Evolutionary conservation across 371 early-diverging fungal species (phyloP), one percentile per base, ranked within the genome.

Genomic region (Parasitella parasitica): DNA sequence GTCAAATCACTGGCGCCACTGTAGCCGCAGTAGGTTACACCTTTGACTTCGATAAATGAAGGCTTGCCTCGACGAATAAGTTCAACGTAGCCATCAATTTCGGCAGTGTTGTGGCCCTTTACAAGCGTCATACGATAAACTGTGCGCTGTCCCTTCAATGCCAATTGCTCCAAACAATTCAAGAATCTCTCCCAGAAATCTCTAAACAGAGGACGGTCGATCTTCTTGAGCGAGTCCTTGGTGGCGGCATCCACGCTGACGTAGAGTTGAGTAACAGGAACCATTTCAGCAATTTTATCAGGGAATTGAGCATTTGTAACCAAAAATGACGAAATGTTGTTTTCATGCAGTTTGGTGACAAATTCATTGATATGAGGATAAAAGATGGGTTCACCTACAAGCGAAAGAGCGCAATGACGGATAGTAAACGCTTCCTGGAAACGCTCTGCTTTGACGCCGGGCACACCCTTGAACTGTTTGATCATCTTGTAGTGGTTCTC

Each of bases 271-370:
- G 93, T 93, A 30, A 90, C 84, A 15, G 89, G 90, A 15, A 78
- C 84, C 78, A 93, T 76, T 15, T 77, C 82, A 37, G 83, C 77
- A 63, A 87, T 84, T 16, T 80, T 82, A 12, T 89, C 89, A 11
- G 91, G 91, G 79, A 91, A 91, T 71, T 93, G 93, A 27, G 91
- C 91, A 60, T 93, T 93, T 27, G 91, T 91, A 15, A 93, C 93
- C 61, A 93, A 64, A 78, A 93, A 93, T 0, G 90, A 86, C 2
- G 90, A 90, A 36, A 93, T 90, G 50, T 78, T 78, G 59, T 82
- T 75, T 61, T 87, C 78, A 59, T 93, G 92, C 48, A 93, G 66
- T 54, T 88, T 64, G 26, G 78, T 80, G 6, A 91, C 82, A 67
- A 91, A 89, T 61, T 91, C 91, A 64, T 93, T 93, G 78, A 93